phyloP scores from a whole-genome alignment of 192 early-diverging fungal genomes.

The Piromyces finnis region DNA sequence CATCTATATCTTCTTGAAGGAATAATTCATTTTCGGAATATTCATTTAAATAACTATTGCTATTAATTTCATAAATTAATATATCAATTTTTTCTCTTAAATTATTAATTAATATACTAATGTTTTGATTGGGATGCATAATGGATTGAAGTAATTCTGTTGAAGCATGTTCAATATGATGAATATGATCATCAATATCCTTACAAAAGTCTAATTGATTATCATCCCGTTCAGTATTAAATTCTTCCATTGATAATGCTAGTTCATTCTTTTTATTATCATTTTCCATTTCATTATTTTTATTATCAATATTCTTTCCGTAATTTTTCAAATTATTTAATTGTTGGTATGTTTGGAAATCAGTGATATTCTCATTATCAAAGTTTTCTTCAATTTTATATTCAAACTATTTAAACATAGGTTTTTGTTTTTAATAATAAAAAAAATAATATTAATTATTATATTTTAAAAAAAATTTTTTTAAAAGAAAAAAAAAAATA shows the following conservation, averaged over 20 bases:
- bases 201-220: background rate
- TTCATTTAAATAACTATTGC: background rate
- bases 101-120: background rate
- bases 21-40: background rate
- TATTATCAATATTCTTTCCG: background rate
- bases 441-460: too few relatives aligned
- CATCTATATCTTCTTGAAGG: background rate
- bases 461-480: too few relatives aligned
- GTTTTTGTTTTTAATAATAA: too few relatives aligned
- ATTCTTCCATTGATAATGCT: background rate
- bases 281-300: background rate
- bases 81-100: background rate
- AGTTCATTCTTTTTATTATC: background rate
- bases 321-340: background rate
- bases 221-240: background rate
- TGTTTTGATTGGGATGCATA: background rate
- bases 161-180: background rate
- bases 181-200: background rate
- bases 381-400: background rate
- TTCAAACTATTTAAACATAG: background rate
- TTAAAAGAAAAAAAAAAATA: too few relatives aligned
- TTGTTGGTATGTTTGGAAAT: background rate
- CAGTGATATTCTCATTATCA: background rate
- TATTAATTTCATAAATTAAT: background rate
- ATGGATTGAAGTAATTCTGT: background rate